Percentiles rank a stretch among this genome's conserved stretches.
Conservation (phyloP, 1,284 basidiomycete genomes). For the Agaricales sp. region DNA sequence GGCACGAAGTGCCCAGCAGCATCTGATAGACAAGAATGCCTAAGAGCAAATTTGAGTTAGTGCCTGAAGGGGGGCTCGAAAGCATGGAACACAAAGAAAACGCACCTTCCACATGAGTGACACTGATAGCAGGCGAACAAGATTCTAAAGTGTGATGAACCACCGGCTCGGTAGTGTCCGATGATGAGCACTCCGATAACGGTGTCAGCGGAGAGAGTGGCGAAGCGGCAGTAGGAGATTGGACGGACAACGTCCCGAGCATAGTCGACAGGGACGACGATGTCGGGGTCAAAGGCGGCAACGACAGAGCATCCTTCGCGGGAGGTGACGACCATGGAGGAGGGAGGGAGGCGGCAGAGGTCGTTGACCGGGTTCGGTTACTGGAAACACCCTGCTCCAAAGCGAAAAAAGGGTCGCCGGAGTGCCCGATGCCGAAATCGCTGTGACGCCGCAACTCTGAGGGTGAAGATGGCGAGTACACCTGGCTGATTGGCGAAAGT, state of each 20-base stretch:
- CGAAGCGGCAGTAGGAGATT: neutral
- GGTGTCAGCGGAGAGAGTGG: slow-evolving; percentile 1
- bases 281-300: neutral
- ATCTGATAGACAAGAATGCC: slow-evolving; percentile 65
- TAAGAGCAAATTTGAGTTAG: slow-evolving; percentile 18
- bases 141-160: slow-evolving; percentile 52
- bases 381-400: neutral
- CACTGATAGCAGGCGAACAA: slow-evolving; percentile 47
- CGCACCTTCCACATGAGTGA: slow-evolving; percentile 59
- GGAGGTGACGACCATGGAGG: neutral
- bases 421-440: neutral
- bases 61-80: neutral
- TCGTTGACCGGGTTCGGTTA: neutral
- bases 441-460: slow-evolving; percentile 7
- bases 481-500: neutral
- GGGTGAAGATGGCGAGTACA: neutral
- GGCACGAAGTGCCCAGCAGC: slow-evolving; percentile 35
- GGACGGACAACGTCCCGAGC: neutral
- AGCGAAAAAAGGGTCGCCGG: neutral
- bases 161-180: slow-evolving; percentile 12
- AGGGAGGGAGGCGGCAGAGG: neutral
- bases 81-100: slow-evolving; percentile 6
- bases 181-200: neutral
- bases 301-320: neutral
- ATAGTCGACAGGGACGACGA: neutral